These are phyloP conservation scores for Lentinula novae-zelandiae DNA, from an alignment of 1,284 basidiomycete genomes.

Conservation along the genomic window DNA sequence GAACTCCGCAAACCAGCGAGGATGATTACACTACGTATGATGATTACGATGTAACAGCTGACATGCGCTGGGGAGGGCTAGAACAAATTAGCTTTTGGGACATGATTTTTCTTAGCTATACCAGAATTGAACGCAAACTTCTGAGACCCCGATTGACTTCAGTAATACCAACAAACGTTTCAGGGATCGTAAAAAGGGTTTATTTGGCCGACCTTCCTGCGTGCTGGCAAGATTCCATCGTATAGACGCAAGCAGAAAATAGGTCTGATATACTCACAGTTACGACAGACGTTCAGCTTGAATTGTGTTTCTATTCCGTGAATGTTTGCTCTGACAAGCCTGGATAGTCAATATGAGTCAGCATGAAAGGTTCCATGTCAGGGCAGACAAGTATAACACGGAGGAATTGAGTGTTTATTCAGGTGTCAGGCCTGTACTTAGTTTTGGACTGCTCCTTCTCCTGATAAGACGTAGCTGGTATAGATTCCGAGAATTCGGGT, in stretches of 20 bases:
- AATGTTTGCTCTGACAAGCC: no score
- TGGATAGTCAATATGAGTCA: no score
- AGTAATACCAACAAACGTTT: neutral
- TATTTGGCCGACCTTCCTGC: neutral
- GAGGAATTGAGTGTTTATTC: no score
- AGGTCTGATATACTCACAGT: neutral
- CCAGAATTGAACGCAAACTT: no score
- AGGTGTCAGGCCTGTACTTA: neutral
- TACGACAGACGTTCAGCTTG: neutral
- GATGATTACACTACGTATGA: no score
- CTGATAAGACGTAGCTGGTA: neutral
- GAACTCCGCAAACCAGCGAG: neutral
- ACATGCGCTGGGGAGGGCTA: no score
- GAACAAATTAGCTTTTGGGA: no score
- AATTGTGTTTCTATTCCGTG: neutral
- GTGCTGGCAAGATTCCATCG: neutral
- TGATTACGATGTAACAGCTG: no score
- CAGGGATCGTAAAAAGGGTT: neutral
- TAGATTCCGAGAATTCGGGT: no score
- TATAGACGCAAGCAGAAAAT: neutral
- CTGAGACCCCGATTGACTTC: no score
- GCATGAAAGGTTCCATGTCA: neutral
- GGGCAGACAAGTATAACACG: neutral
- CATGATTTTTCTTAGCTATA: no score
- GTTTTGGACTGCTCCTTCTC: neutral